Evolutionary conservation across 495 filamentous ascomycete genomes (phyloP), one percentile per base, ranked within the genome.

Genomic region (Penicillium flavigenum): DNA sequence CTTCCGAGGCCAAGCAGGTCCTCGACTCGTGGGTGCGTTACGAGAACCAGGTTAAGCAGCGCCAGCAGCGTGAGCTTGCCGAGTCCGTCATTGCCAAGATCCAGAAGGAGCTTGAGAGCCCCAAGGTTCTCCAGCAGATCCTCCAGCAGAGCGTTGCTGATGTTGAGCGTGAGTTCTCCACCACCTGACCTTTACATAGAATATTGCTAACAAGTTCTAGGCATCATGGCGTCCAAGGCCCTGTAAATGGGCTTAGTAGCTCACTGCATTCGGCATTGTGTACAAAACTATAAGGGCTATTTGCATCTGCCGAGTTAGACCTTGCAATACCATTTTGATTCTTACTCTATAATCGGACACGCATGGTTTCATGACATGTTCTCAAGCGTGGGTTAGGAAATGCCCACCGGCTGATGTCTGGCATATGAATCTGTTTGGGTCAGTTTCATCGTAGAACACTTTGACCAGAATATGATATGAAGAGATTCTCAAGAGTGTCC

Each of bases 11-110:
- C 61, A 98, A 96, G 86, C 66, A 82, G 48, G 93, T 97, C 36
- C 86, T 99, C 54, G 94, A 99, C 72, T 96, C 92, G 50, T 98
- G 95, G 94, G 92, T 97, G 56, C 86, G 94, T 67, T 99, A 99
- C 75, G 94, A 99, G 81, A 82, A 88, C 57, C 94, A 98, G 81
- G 92, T 98, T 67, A 99, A 97, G 89, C 88, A 92, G 79, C 85
- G 94, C 70, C 90, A 98, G 81, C 94, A 99, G 83, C 86, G 82
- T 73, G 94, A 99, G 84, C 83, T 99, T 63, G 90, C 94, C 52
- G 87, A 96, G 71, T 81, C 76, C 71, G 79, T 99, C 75, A 98
- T 99, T 64, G 84, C 84, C 76, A 99, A 96, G 85, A 93, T 97
- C 65, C 87, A 88, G 75, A 97, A 97, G 85, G 94, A 97, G 82